Evolutionary conservation across 1,139 yeast genomes (phyloP), one percentile per base, ranked within the genome.

Genomic region (Nematodospora anomalae): DNA sequence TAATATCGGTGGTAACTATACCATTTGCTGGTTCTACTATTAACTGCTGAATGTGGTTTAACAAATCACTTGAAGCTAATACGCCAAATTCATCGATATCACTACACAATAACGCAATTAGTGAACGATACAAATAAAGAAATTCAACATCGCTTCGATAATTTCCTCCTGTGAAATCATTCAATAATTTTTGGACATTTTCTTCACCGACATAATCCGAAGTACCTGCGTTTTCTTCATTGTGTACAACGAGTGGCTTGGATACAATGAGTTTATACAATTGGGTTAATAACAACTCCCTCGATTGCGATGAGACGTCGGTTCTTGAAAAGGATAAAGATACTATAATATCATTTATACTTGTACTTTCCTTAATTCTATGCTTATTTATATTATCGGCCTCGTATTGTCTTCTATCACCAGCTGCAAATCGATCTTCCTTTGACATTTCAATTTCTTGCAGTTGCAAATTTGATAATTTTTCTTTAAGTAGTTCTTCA

Each of bases 11-110:
- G 15, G 71, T 66, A 14, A 70, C 45, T 11, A 54, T 43, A 26
- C 60, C 48, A 10, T 57, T 54, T 1, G 71, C 59, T 2, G 68
- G 64, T 28, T 65, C 74, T 28, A 54, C 56, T 18, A 71, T 58
- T 27, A 69, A 51, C 13, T 45, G 45, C 38, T 62, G 52, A 22
- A 76, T 51, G 18, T 54, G 44, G 4, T 57, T 62, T 32, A 74
- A 51, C 33, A 76, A 58, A 16, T 63, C 73, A 3, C 64, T 59
- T 27, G 72, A 58, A 4, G 67, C 67, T 38, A 70, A 58, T n/a
- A 60, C 62, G 11, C 79, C 73, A 45, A 73, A 73, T 38, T 76
- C 80, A 40, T 76, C 80, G 16, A 74, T 62, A 46, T 76, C 76
- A 40, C 77, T 67, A 15, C 63, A 63, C 16, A 71, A 55, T 34